These are phyloP conservation scores for Chlamydomonas reinhardtii DNA, from an alignment of 163 green algal species.

Conservation along the genomic window DNA sequence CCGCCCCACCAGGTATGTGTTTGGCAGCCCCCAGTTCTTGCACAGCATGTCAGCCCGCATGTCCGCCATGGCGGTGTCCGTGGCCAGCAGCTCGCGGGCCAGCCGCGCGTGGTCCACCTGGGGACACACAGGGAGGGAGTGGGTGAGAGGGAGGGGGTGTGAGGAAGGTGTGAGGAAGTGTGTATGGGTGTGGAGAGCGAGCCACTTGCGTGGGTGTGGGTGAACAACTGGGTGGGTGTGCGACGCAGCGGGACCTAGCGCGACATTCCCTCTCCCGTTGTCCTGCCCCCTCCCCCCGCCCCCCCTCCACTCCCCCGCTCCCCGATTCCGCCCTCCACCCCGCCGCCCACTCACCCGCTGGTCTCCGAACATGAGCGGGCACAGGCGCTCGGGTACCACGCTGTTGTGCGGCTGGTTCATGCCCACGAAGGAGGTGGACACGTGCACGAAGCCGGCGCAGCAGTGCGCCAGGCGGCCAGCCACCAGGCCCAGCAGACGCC, in stretches of 20 bases:
- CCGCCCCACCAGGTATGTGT: conserved; percentile 68
- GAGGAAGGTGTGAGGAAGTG: not conserved
- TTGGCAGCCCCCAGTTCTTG: conserved; percentile 67
- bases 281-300: too few relatives aligned
- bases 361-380: conserved; percentile 65
- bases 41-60: conserved; percentile 13
- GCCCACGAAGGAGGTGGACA: conserved; percentile 70
- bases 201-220: too few relatives aligned
- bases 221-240: too few relatives aligned
- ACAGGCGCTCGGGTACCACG: conserved; percentile 64
- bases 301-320: not conserved
- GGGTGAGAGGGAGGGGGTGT: not conserved
- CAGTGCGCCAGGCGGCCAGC: not conserved
- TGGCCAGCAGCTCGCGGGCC: conserved; percentile 13
- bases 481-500: conserved; percentile 57
- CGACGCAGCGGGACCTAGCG: too few relatives aligned
- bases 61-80: conserved; percentile 11
- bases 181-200: not conserved
- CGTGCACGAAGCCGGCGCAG: conserved; percentile 52
- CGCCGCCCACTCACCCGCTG: conserved; percentile 9
- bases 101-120: conserved; percentile 48
- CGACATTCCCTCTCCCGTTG: too few relatives aligned
- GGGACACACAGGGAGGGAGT: not conserved
- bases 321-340: not conserved
- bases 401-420: conserved; percentile 59